A percentile compares a stretch with the other conserved stretches of the same genome.
Conservation (phyloP, 2,329 filamentous ascomycete genomes). For the Alternaria arborescens region DNA sequence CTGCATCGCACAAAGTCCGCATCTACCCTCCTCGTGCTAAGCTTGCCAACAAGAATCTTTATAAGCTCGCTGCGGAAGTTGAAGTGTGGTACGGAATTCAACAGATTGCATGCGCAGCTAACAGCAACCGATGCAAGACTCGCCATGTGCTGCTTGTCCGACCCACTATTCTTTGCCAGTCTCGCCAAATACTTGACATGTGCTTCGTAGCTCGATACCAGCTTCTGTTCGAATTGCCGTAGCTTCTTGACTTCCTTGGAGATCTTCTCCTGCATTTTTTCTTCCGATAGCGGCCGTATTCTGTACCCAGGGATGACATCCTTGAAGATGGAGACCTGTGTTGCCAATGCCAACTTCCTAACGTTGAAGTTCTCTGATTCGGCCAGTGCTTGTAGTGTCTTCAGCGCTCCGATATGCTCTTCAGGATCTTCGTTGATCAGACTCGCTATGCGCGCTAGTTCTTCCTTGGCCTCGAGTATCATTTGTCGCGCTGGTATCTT, state of each 20-base stretch:
- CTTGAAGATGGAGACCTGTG: slow-evolving; percentile 90
- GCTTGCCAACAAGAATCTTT: slow-evolving; percentile 83
- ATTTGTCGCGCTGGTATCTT: slow-evolving; percentile 79
- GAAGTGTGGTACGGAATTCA: slow-evolving; percentile 90
- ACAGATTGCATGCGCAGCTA: slow-evolving; percentile 81
- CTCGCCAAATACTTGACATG: slow-evolving; percentile 80
- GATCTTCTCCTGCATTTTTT: slow-evolving; percentile 77
- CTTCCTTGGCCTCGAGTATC: slow-evolving; percentile 87
- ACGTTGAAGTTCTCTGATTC: slow-evolving; percentile 75
- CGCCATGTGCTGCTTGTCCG: slow-evolving; percentile 49
- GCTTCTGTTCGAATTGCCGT: slow-evolving; percentile 84
- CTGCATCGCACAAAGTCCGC: slow-evolving; percentile 80
- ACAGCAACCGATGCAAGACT: slow-evolving; percentile 77
- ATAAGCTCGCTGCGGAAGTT: slow-evolving; percentile 91
- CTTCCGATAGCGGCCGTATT: slow-evolving; percentile 82
- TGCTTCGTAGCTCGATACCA: slow-evolving; percentile 83
- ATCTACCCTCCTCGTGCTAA: slow-evolving; percentile 77
- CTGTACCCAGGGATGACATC: slow-evolving; percentile 96
- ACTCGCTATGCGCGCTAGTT: slow-evolving; percentile 82
- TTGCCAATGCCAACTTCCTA: slow-evolving; percentile 84
- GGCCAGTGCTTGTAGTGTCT: slow-evolving; percentile 77
- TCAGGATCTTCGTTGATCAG: slow-evolving; percentile 91
- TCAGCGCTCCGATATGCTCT: slow-evolving; percentile 83
- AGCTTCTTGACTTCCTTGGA: slow-evolving; percentile 90
- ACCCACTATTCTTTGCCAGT: slow-evolving; percentile 67